phyloP scores from a whole-genome alignment of 2,329 filamentous ascomycete species.

The Fusarium pilosicola region DNA sequence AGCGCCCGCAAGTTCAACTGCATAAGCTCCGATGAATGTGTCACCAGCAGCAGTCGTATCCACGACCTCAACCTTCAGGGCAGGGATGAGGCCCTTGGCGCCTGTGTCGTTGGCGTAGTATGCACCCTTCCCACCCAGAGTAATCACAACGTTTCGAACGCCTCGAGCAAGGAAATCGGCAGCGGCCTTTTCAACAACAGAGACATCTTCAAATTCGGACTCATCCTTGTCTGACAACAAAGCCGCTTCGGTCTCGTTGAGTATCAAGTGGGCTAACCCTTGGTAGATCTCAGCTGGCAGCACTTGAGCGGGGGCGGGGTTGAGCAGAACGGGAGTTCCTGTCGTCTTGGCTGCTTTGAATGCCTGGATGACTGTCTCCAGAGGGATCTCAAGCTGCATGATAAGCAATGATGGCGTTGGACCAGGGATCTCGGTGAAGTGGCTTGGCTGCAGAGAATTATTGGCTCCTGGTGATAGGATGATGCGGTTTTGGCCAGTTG shows the following conservation, averaged over 20 bases:
- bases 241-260: conserved; percentile 91
- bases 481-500: conserved; percentile 81
- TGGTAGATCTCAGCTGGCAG: conserved; percentile 74
- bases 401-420: conserved; percentile 70
- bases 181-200: conserved; percentile 59
- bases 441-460: conserved; percentile 54
- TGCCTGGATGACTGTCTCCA: conserved; percentile 71
- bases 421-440: conserved; percentile 48
- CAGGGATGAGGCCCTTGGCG: conserved; percentile 63
- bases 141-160: conserved; percentile 82
- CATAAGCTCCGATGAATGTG: conserved; percentile 93
- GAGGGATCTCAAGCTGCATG: conserved; percentile 80
- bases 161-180: conserved; percentile 73
- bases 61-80: conserved; percentile 78
- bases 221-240: conserved; percentile 70
- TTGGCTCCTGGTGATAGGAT: conserved; percentile 79
- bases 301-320: conserved; percentile 80
- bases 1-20: conserved; percentile 45
- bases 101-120: conserved; percentile 65
- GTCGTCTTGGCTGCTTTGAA: conserved; percentile 60
- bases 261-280: conserved; percentile 79
- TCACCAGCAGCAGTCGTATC: conserved; percentile 96
- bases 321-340: conserved; percentile 75
- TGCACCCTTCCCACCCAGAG: conserved; percentile 81
- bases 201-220: conserved; percentile 57